These are phyloP conservation scores for Tolypocladium tundrense DNA, from an alignment of 2,329 filamentous ascomycete genomes.

Conservation along the genomic window DNA sequence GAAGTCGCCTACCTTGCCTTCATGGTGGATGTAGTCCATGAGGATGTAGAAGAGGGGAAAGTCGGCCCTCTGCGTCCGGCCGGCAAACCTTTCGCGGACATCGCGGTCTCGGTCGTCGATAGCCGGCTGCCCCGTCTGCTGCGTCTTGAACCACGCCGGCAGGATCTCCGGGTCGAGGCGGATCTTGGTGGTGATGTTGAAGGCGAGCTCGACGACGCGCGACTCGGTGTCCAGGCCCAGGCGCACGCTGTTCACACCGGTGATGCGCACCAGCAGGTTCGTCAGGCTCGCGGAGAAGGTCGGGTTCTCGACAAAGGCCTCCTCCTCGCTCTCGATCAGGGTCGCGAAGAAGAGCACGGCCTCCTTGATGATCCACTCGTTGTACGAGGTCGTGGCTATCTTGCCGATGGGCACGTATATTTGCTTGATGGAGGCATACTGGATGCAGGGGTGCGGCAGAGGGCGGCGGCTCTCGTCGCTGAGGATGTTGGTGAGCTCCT, in stretches of 20 bases:
- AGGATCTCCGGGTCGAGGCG: conserved; percentile 78
- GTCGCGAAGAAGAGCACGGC: conserved; percentile 82
- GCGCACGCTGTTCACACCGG: conserved; percentile 62
- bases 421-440: conserved; percentile 75
- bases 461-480: conserved; percentile 83
- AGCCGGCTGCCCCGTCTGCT: conserved; percentile 13
- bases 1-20: conserved; percentile 91
- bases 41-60: conserved; percentile 94
- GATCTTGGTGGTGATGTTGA: conserved; percentile 95
- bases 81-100: conserved; percentile 71
- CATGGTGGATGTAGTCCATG: conserved; percentile 93
- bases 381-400: conserved; percentile 74
- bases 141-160: conserved; percentile 78
- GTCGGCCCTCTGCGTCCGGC: conserved; percentile 78
- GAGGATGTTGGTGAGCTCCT: conserved; percentile 61
- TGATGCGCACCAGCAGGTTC: conserved; percentile 71
- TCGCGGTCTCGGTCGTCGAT: conserved; percentile 33
- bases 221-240: conserved; percentile 74
- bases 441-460: conserved; percentile 82
- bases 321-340: conserved; percentile 91
- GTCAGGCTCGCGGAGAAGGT: conserved; percentile 81
- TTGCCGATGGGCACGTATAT: conserved; percentile 85
- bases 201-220: conserved; percentile 82
- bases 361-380: conserved; percentile 77
- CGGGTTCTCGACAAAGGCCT: conserved; percentile 81